Conservation (phyloP, 352 stramenopile genomes). For the Globisporangium cylindrosporum region DNA sequence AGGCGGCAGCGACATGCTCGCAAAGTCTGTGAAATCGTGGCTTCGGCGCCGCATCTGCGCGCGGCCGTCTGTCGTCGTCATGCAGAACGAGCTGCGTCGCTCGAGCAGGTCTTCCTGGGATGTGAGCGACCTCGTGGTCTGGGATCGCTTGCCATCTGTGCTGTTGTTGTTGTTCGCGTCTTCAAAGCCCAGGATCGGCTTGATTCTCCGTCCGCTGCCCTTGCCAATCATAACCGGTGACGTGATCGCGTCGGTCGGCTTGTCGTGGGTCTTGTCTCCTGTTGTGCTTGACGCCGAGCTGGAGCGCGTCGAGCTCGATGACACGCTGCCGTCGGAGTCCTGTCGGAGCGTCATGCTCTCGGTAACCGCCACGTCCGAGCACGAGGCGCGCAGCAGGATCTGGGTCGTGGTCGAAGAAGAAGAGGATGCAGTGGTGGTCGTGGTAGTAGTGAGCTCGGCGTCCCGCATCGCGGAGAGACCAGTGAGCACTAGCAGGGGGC, state of each 20-base stretch:
- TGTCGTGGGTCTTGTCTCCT: conserved; percentile 7
- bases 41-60: conserved; percentile 44
- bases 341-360: conserved; percentile 1
- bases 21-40: conserved; percentile 39
- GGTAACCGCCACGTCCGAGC: conserved; percentile 5
- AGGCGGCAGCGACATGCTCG: conserved; percentile 25
- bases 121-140: conserved; percentile 31
- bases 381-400: neutral
- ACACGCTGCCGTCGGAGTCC: neutral
- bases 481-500: conserved; percentile 12
- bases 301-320: neutral
- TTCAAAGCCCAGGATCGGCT: conserved; percentile 14
- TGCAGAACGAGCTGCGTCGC: conserved; percentile 38
- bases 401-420: neutral
- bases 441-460: conserved; percentile 9
- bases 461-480: conserved; percentile 20
- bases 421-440: neutral
- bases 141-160: conserved; percentile 13
- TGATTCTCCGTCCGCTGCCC: conserved; percentile 3
- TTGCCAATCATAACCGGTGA: conserved; percentile 12
- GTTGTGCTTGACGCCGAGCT: neutral
- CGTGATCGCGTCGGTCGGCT: conserved; percentile 21
- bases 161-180: conserved; percentile 24
- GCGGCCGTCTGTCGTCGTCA: conserved; percentile 39
- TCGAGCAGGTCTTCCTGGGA: conserved; percentile 38